Evolutionary conservation across 176 grass and related monocot species (phyloP).

Genomic region (Stipa capillata): DNA sequence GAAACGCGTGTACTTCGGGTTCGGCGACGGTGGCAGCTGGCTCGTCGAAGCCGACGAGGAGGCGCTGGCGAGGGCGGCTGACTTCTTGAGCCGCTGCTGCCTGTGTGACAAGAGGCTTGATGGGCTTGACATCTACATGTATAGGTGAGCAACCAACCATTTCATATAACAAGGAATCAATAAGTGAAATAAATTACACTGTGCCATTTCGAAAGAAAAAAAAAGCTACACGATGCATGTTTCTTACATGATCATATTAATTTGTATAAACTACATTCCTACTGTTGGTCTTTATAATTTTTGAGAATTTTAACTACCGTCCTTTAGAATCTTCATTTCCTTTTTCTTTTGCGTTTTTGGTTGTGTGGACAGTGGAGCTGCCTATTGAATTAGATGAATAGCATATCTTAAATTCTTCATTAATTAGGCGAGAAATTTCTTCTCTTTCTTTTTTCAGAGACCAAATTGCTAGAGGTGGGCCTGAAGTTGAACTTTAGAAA

Average conservation of each 20-base stretch:
- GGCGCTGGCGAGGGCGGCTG: constrained; percentile 13
- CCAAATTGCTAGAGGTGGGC: background rate
- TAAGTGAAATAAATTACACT: background rate
- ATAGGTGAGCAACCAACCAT: constrained; percentile 28
- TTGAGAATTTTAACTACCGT: background rate
- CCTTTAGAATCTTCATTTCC: background rate
- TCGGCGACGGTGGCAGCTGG: background rate
- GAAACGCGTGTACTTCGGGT: constrained; percentile 49
- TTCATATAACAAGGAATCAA: background rate
- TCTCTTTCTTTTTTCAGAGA: background rate
- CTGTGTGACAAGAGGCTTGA: constrained; percentile 51
- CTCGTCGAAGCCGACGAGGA: constrained; percentile 8
- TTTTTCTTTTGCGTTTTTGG: background rate
- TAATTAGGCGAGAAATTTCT: background rate
- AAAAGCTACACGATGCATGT: background rate
- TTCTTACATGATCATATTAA: background rate
- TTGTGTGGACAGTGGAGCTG: background rate
- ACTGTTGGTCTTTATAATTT: background rate
- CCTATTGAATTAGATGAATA: background rate
- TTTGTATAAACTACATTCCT: background rate
- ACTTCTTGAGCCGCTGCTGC: constrained; percentile 52
- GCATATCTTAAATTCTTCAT: background rate
- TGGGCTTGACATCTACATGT: constrained; percentile 62
- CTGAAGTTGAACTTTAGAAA: background rate
- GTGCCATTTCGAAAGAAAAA: background rate